These are phyloP conservation scores for Phellopilus nigrolimitatus DNA, from an alignment of 1,284 basidiomycete genomes.

Conservation along the genomic window DNA sequence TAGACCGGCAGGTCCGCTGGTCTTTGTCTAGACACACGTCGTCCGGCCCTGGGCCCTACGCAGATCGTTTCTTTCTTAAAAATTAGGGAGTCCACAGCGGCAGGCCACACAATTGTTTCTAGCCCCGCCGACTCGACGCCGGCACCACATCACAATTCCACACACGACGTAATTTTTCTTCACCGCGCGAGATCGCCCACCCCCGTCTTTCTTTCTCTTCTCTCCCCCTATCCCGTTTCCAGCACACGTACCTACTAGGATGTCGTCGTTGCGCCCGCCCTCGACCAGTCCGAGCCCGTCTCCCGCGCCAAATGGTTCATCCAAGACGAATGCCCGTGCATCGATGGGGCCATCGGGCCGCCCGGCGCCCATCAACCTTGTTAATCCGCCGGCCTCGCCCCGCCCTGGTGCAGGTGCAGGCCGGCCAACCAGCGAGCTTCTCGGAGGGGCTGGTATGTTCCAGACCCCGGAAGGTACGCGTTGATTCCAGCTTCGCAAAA, in stretches of 20 bases:
- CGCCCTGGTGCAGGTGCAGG: slow-evolving; percentile 65
- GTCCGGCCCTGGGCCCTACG: slow-evolving; percentile 24
- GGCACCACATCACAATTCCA: slow-evolving; percentile 25
- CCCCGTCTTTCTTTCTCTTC: slow-evolving; percentile 26
- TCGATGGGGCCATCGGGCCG: slow-evolving; percentile 71
- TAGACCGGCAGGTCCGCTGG: slow-evolving; percentile 89
- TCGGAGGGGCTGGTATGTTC: slow-evolving; percentile 68
- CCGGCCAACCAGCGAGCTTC: slow-evolving; percentile 76
- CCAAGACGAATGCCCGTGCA: slow-evolving; percentile 51
- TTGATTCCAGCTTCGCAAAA: slow-evolving; percentile 7
- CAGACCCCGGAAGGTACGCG: slow-evolving; percentile 79
- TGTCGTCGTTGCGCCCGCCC: slow-evolving; percentile 69
- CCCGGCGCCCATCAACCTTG: slow-evolving; percentile 43
- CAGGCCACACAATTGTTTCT: slow-evolving; percentile 25
- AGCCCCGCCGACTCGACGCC: slow-evolving; percentile 42
- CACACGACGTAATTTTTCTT: slow-evolving; percentile 23
- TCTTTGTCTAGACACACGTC: slow-evolving; percentile 71
- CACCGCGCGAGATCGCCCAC: slow-evolving; percentile 13
- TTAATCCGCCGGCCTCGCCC: slow-evolving; percentile 64
- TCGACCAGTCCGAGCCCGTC: slow-evolving; percentile 64
- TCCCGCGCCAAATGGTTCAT: slow-evolving; percentile 58
- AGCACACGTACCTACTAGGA: not conserved
- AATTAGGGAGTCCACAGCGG: slow-evolving; percentile 17
- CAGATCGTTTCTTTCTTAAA: too few species aligned
- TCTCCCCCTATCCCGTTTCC: not conserved